Conservation (phyloP, 129 eudicot species). For the Arctium lappa region DNA sequence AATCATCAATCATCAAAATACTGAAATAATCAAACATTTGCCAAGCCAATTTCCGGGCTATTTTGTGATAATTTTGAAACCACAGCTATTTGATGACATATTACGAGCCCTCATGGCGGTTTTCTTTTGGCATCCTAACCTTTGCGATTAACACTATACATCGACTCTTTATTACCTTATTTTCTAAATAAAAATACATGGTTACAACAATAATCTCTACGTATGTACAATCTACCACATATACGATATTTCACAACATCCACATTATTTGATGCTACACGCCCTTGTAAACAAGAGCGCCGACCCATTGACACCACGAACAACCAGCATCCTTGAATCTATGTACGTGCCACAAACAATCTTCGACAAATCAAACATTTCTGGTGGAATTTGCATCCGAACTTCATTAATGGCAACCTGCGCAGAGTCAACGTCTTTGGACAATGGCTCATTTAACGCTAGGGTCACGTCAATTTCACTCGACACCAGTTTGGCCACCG, state of each 20-base stretch:
- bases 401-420: constrained; percentile 60
- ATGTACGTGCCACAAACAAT: constrained; percentile 90
- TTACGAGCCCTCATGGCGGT: not conserved
- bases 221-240: constrained; percentile 27
- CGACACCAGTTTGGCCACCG: constrained; percentile 65
- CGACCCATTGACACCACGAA: constrained; percentile 79
- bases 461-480: constrained; percentile 54
- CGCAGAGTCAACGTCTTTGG: constrained; percentile 42
- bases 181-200: not conserved
- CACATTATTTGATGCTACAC: constrained; percentile 9
- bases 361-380: constrained; percentile 82
- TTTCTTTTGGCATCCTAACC: not conserved
- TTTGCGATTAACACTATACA: not conserved
- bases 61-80: not conserved
- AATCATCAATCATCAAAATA: no score
- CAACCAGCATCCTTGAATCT: constrained; percentile 76
- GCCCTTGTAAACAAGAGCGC: constrained; percentile 70
- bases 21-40: no score
- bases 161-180: not conserved
- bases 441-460: constrained; percentile 53
- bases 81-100: not conserved
- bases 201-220: not conserved
- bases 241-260: not conserved
- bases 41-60: no score
- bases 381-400: constrained; percentile 76